These are phyloP conservation scores for Colletotrichum horii DNA, from an alignment of 2,329 filamentous ascomycete genomes.

Conservation along the genomic window DNA sequence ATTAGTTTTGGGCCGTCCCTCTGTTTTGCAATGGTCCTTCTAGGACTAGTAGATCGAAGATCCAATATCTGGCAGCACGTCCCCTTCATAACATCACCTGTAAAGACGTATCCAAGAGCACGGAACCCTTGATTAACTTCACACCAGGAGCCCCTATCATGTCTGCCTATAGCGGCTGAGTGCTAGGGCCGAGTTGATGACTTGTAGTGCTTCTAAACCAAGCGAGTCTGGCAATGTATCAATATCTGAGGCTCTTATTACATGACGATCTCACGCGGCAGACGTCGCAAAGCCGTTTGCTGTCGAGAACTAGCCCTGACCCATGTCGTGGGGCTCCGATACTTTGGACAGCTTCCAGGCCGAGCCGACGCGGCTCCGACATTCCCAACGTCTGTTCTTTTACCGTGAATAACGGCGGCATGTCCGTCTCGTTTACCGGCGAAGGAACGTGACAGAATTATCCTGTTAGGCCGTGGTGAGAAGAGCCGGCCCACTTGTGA, in stretches of 20 bases:
- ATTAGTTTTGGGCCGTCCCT: neutral
- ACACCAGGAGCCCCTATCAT: neutral
- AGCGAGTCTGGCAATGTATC: neutral
- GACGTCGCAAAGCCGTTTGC: neutral
- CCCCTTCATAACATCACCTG: neutral
- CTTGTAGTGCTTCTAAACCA: too few species aligned
- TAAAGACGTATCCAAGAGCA: neutral
- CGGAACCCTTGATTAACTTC: neutral
- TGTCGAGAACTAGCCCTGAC: neutral
- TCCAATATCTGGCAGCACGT: neutral
- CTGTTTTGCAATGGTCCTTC: neutral
- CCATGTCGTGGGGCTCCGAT: neutral
- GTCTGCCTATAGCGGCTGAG: neutral
- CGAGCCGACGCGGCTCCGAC: neutral
- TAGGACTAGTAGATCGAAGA: neutral
- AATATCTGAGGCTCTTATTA: neutral
- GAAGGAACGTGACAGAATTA: neutral
- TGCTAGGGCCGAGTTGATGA: neutral
- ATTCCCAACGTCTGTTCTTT: neutral
- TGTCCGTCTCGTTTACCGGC: neutral
- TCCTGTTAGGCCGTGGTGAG: neutral
- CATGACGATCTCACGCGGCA: neutral
- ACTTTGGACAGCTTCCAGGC: neutral
- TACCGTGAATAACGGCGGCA: neutral
- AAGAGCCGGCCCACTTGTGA: neutral